Evolutionary conservation across 257 asterid genomes (phyloP), one percentile per base, ranked within the genome.

Genomic region (Gentiana macrophylla): DNA sequence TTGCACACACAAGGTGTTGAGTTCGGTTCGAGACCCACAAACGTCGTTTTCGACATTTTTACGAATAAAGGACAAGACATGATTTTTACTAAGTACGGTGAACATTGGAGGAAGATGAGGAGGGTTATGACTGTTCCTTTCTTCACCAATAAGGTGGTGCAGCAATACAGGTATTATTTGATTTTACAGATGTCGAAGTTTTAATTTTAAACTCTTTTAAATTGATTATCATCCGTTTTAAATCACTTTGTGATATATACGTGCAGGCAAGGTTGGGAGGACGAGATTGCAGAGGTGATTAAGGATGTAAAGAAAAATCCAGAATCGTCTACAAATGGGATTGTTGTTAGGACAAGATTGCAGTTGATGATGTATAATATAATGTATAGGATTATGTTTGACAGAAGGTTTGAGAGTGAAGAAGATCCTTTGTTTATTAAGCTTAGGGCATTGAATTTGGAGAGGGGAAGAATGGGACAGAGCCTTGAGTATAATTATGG

Each of bases 31-130:
- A 84, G 97, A 0, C 81, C 97, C 0, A 69, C 95, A 1, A 89
- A 89, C 63, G 94, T 84, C 3, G 95, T 89, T 8, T 84, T 86
- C 70, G 97, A 89, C 50, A 86, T 89, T 34, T 89, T 89, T 74
- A 90, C 97, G 10, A 95, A 93, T 0, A 81, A 84, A 49, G 97
- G 97, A 0, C 97, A 89, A 66, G 97, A 89, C 60, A 90, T 90
- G 97, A 90, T 90, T 13, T 90, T 90, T 74, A 90, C 96, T 3
- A 95, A 81, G 2, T 90, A 90, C 73, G 97, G 97, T 8, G 97
- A 90, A 60, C 97, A 90, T 62, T 90, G 97, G 97, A 80, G 97
- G 48, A 90, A 90, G 75, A 90, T 90, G 97, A 71, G 97, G 47
- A 78, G 97, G 66, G 86, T 90, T 59, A 82, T 89, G 88, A 89